Percentiles rank a stretch among this genome's conserved stretches.
Conservation (phyloP, 2,329 filamentous ascomycete species). For the Sporothrix brunneoviolacea region DNA sequence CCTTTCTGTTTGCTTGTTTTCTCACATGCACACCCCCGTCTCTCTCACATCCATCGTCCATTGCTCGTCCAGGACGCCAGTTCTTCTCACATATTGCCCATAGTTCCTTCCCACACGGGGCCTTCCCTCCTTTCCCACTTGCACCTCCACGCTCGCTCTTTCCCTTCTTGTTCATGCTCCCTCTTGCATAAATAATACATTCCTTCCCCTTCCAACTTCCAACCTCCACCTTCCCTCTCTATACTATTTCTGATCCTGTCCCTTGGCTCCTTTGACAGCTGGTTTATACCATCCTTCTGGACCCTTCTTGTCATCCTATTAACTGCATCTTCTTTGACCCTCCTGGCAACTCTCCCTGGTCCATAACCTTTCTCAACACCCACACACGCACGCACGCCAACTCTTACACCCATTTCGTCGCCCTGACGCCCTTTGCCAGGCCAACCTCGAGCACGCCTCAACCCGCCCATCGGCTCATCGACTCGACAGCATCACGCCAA, state of each 20-base stretch:
- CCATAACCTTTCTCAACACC: not conserved
- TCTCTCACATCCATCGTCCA: constrained; percentile 11
- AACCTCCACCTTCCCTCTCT: not conserved
- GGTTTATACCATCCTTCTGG: too few species aligned
- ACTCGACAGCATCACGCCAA: not conserved
- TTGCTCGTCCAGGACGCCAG: not conserved
- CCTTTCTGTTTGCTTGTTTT: constrained; percentile 14
- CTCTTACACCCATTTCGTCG: not conserved
- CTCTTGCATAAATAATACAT: constrained; percentile 6
- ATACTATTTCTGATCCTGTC: not conserved
- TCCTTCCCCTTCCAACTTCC: not conserved
- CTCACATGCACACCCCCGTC: constrained; percentile 13
- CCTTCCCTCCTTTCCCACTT: not conserved
- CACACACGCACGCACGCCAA: not conserved
- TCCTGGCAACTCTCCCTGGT: not conserved
- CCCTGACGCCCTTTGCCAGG: not conserved
- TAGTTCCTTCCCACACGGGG: constrained; percentile 11
- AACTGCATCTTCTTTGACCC: not conserved
- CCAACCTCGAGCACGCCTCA: not conserved
- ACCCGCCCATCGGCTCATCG: not conserved
- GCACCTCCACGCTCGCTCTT: constrained; percentile 20
- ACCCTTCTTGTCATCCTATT: not conserved
- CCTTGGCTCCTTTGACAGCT: too few species aligned
- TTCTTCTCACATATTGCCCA: constrained; percentile 12
- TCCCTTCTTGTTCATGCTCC: constrained; percentile 19